Percentiles rank a stretch among this genome's conserved stretches.
These are phyloP conservation scores for Termitomyces heimii DNA, from an alignment of 768 basidiomycete species.

Conservation along the genomic window DNA sequence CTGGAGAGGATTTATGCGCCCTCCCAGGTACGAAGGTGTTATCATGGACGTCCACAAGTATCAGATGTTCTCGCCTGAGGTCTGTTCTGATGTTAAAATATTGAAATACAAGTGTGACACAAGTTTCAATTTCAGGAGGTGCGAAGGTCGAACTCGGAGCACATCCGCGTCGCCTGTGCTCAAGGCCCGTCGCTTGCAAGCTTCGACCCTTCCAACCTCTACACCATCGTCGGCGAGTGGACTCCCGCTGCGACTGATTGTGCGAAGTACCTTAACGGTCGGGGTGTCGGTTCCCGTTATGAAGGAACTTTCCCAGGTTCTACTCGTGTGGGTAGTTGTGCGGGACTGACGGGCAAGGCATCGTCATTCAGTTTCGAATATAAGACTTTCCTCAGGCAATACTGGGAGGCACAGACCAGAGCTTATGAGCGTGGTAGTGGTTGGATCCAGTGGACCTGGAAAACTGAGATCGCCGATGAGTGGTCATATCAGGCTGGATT, in stretches of 20 bases:
- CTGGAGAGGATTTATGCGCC: constrained; percentile 59
- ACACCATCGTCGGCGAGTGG: constrained; percentile 89
- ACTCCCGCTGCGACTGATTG: constrained; percentile 74
- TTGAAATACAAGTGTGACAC: background rate
- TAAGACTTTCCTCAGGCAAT: constrained; percentile 76
- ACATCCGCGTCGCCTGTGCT: constrained; percentile 57
- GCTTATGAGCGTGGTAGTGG: constrained; percentile 64
- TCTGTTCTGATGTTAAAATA: constrained; percentile 23
- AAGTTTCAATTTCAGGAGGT: constrained; percentile 30
- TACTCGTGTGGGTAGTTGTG: constrained; percentile 66
- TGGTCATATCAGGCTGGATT: constrained; percentile 89
- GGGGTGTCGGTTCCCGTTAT: constrained; percentile 61
- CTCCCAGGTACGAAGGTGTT: constrained; percentile 52
- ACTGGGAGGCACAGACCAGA: constrained; percentile 81
- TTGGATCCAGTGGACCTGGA: constrained; percentile 86
- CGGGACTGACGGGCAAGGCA: constrained; percentile 63
- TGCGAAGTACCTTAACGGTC: constrained; percentile 79
- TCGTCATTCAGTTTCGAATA: constrained; percentile 68
- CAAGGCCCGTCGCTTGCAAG: constrained; percentile 35
- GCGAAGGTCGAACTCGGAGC: constrained; percentile 40
- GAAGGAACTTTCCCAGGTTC: constrained; percentile 65
- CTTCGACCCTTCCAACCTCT: constrained; percentile 46
- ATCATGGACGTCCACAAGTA: constrained; percentile 79
- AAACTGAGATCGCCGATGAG: constrained; percentile 76
- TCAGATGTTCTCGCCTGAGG: constrained; percentile 61